These are phyloP conservation scores for Inga laurina DNA, from an alignment of 306 rosid genomes.

Conservation along the genomic window DNA sequence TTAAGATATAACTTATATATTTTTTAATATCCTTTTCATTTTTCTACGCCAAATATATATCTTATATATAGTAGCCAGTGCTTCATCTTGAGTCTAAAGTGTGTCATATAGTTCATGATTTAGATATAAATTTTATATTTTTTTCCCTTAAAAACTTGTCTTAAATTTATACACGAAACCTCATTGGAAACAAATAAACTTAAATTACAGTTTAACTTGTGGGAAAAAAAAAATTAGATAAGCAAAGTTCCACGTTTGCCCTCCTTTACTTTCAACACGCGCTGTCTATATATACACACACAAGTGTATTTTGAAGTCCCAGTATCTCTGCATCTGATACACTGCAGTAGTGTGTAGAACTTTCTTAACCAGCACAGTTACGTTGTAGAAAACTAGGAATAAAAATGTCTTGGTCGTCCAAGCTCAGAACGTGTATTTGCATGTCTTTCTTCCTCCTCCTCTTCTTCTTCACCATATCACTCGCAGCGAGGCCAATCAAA, in stretches of 20 bases:
- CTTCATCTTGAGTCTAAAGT: neutral
- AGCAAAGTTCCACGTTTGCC: neutral
- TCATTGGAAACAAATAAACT: no score
- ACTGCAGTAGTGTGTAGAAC: neutral
- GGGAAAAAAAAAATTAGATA: neutral
- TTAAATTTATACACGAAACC: neutral
- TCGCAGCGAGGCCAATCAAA: conserved; percentile 31
- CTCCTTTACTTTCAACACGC: neutral
- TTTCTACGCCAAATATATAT: no score
- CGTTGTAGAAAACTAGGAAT: conserved; percentile 22
- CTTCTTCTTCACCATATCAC: conserved; percentile 30
- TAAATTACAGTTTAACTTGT: neutral
- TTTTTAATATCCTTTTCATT: no score
- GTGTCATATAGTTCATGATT: no score
- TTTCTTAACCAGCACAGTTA: conserved; percentile 2
- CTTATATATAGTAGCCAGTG: no score
- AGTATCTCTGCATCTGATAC: neutral
- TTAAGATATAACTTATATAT: no score
- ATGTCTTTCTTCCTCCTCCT: conserved; percentile 34
- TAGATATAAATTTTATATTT: no score
- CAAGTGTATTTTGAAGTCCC: conserved; percentile 18
- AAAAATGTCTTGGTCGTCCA: conserved; percentile 44
- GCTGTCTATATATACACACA: conserved; percentile 30
- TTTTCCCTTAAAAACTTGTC: no score
- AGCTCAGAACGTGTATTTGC: conserved; percentile 42